Base-by-base conservation (phyloP, 2,329 filamentous ascomycete species). In the Paracoccidioides brasiliensis region DNA sequence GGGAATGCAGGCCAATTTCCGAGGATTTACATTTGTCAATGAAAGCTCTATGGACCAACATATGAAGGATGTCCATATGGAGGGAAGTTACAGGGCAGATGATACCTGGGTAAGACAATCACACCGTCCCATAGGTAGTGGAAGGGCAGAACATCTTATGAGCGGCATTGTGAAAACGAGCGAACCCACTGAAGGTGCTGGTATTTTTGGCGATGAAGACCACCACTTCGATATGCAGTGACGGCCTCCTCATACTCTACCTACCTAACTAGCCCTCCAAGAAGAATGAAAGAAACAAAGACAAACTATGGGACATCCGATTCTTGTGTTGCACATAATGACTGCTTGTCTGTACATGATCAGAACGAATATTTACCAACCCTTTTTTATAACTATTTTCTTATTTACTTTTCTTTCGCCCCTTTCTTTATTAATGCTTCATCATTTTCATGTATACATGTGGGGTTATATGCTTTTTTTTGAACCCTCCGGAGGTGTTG, bases 11-110 rank as follows among this genome's bases (percentile, higher is more conserved):
- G 93, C 91, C 60, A 96, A 97, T 67, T 98, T 98, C 76, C 88
- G 93, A 66, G 93, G 93, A 38, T 98, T 98, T 72, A 98, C 93
- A 0, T 98, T 95, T 69, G 93, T 97, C n/a, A 93, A 97, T 64
- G 91, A 97, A 73, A 96, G 88, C 66, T 88, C 88, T 1, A 84
- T 98, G 55, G 90, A 97, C 53, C 88, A 91, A 60, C 85, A 93
- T 52, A 56, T 59, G 50, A 69, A 67, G 56, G 62, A 68, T 54
- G 66, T 68, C 35, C 59, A 64, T 15, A 72, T 74, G 70, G 72
- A 74, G 33, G 72, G 75, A 54, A 71, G 74, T 45, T 60, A 62
- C 54, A 68, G 73, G 54, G 55, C 58, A 10, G 60, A 60, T 42
- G 58, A 59, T 45, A 49, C 53, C 28, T 60, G 59, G 57, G 49